These are phyloP conservation scores for Homolaphlyctis polyrhiza DNA, from an alignment of 371 early-diverging fungal species.

Conservation along the genomic window DNA sequence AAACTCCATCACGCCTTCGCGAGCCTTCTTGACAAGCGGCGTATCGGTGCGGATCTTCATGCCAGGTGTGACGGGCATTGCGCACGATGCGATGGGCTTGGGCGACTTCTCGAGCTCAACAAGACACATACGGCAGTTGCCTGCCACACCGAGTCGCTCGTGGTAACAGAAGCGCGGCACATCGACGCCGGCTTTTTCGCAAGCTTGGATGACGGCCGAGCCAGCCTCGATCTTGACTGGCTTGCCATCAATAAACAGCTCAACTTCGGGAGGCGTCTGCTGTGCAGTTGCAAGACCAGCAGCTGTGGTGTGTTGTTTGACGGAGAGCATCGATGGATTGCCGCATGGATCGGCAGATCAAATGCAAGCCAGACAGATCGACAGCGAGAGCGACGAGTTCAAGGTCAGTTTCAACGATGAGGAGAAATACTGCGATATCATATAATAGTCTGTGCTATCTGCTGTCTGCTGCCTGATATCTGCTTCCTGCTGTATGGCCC, in stretches of 20 bases:
- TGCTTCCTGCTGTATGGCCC: too few relatives aligned
- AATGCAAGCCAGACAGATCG: too few relatives aligned
- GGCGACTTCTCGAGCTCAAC: slow-evolving; percentile 94
- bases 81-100: slow-evolving; percentile 95
- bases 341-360: too few relatives aligned
- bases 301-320: too few relatives aligned
- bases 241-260: slow-evolving; percentile 81
- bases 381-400: too few relatives aligned
- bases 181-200: slow-evolving; percentile 68
- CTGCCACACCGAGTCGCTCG: slow-evolving; percentile 92
- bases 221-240: slow-evolving; percentile 88
- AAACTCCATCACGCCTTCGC: slow-evolving; percentile 98
- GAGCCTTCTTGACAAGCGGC: slow-evolving; percentile 91
- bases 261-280: slow-evolving; percentile 27
- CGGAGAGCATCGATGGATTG: too few relatives aligned
- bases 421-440: too few relatives aligned
- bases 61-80: slow-evolving; percentile 94
- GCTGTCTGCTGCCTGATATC: too few relatives aligned
- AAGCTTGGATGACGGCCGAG: slow-evolving; percentile 94
- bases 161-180: slow-evolving; percentile 98
- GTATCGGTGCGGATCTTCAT: slow-evolving; percentile 96
- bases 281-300: background rate
- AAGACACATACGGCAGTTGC: slow-evolving; percentile 98
- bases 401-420: too few relatives aligned
- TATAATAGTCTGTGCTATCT: too few relatives aligned